Conservation (phyloP, 2,329 filamentous ascomycete genomes). For the Trichophyton simii region DNA sequence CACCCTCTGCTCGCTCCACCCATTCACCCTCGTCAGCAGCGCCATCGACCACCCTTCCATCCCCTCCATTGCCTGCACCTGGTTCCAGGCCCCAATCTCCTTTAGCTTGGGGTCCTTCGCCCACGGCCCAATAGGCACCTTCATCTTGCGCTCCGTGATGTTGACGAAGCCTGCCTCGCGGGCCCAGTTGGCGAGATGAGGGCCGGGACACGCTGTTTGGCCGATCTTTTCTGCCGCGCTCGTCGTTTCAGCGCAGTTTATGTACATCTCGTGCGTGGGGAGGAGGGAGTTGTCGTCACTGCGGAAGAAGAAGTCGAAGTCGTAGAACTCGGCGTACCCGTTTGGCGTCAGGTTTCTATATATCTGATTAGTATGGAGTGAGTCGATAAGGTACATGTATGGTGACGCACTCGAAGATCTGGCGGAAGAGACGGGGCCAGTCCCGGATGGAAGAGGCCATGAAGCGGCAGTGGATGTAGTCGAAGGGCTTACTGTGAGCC, state of each 20-base stretch:
- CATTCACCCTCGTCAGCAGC: slow-evolving; percentile 13
- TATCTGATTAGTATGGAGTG: not conserved
- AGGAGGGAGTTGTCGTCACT: slow-evolving; percentile 8
- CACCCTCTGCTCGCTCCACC: slow-evolving; percentile 13
- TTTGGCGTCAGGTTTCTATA: slow-evolving; percentile 11
- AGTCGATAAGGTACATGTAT: not conserved
- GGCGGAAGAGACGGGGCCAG: slow-evolving; percentile 26
- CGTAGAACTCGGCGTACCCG: slow-evolving; percentile 30
- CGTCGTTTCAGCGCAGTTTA: slow-evolving; percentile 1
- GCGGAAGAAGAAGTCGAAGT: slow-evolving; percentile 14
- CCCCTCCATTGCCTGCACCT: slow-evolving; percentile 14
- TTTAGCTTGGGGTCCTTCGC: slow-evolving; percentile 18
- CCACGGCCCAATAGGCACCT: slow-evolving; percentile 19
- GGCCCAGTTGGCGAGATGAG: slow-evolving; percentile 12
- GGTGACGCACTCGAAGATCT: slow-evolving; percentile 3
- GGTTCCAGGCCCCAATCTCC: slow-evolving; percentile 16
- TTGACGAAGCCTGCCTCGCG: slow-evolving; percentile 18
- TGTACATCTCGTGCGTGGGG: slow-evolving; percentile 10
- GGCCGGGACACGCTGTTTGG: slow-evolving; percentile 12
- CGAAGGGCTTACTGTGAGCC: slow-evolving; percentile 42
- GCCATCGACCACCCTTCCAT: slow-evolving; percentile 15
- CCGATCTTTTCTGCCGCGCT: slow-evolving; percentile 10
- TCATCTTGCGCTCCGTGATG: slow-evolving; percentile 16
- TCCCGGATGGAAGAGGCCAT: slow-evolving; percentile 42
- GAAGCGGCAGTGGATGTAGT: slow-evolving; percentile 44